These are phyloP conservation scores for Citrus inodora DNA, from an alignment of 345 rosid species.

Conservation along the genomic window DNA sequence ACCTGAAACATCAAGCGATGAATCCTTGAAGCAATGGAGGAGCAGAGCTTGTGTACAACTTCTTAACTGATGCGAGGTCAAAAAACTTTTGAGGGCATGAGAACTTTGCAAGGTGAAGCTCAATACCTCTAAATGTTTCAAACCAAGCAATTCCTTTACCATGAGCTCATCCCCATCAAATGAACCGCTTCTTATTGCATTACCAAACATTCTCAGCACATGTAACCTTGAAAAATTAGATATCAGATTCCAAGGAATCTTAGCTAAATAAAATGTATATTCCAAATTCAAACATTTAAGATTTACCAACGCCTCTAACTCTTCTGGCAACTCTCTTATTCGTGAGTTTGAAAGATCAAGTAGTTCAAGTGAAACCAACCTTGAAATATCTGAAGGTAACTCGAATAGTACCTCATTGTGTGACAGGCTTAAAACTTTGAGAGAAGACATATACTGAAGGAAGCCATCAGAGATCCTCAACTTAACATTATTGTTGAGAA, in stretches of 20 bases:
- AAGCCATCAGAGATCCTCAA: not conserved
- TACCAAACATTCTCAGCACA: too few relatives aligned
- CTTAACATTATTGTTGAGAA: not conserved
- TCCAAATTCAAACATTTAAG: not conserved
- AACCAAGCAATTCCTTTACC: not conserved
- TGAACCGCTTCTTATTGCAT: not conserved
- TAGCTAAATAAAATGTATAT: too few relatives aligned
- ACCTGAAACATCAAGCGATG: too few relatives aligned
- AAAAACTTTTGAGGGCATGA: not conserved
- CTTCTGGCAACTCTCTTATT: too few relatives aligned
- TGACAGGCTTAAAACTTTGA: slow-evolving; percentile 35
- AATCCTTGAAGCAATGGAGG: too few relatives aligned
- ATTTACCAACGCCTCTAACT: too few relatives aligned
- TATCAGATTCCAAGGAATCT: too few relatives aligned
- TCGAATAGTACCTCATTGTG: not conserved
- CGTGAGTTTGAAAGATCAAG: not conserved
- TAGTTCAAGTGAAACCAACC: not conserved
- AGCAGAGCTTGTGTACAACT: too few relatives aligned
- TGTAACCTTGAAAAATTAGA: too few relatives aligned
- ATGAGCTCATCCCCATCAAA: too few relatives aligned
- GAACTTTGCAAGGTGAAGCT: not conserved
- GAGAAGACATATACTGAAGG: slow-evolving; percentile 15
- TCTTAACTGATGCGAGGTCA: too few relatives aligned
- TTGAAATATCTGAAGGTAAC: slow-evolving; percentile 26
- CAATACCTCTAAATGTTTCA: slow-evolving; percentile 1